A percentile compares a stretch with the other conserved stretches of the same genome.
These are phyloP conservation scores for Syzygium aqueum DNA, from an alignment of 345 rosid genomes.

Conservation along the genomic window DNA sequence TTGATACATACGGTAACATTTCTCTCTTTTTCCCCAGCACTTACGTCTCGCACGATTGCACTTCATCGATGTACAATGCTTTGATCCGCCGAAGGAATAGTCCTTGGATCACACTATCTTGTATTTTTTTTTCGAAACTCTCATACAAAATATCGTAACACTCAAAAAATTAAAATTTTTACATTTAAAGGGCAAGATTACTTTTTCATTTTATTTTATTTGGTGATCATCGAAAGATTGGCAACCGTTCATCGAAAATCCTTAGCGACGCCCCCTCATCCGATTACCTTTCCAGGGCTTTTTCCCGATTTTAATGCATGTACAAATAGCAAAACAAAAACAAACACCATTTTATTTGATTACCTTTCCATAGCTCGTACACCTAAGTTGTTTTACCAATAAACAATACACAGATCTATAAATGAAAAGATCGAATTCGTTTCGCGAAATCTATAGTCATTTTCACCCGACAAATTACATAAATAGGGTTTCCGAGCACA, in stretches of 20 bases:
- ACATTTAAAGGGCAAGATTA: neutral
- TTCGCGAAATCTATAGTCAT: neutral
- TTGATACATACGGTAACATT: rapidly evolving
- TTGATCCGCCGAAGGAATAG: neutral
- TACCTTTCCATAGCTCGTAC: neutral
- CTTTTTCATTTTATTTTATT: neutral
- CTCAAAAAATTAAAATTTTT: neutral
- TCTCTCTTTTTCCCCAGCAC: neutral
- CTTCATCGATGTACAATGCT: neutral
- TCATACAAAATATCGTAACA: neutral
- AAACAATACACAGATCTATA: rapidly evolving
- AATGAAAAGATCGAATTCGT: rapidly evolving
- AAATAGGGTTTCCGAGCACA: neutral
- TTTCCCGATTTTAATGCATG: neutral
- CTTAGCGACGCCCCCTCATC: neutral
- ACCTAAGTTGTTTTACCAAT: neutral
- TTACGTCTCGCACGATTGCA: neutral
- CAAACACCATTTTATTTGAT: neutral
- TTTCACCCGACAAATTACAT: neutral
- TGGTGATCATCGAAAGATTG: neutral
- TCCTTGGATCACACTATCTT: neutral
- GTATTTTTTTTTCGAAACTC: neutral
- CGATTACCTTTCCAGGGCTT: neutral
- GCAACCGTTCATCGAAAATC: neutral
- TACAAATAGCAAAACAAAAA: rapidly evolving